Evolutionary conservation across 768 basidiomycete species (phyloP), one percentile per base, ranked within the genome.

Genomic region (Podaxis sp.): DNA sequence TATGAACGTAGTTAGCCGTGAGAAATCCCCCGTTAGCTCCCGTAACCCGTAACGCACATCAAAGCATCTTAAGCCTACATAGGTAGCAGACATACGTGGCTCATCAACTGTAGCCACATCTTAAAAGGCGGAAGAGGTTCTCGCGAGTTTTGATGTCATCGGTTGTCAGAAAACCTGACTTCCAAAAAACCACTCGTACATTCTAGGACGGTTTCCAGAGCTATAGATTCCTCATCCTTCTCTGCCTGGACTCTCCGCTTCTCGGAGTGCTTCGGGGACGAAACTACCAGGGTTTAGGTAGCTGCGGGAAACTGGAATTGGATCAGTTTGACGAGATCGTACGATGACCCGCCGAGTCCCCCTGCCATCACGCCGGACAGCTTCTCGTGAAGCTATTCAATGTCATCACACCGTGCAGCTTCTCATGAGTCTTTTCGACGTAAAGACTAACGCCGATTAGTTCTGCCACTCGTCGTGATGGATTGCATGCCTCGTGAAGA

Each of bases 81-180:
- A 25, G 43, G 33, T 41, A n/a, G 33, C 12, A 13, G 22, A 76
- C 84, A 65, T 68, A 91, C 92, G 82, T 73, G 82, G 78, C 36
- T 80, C 85, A 47, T 90, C 73, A 9, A 94, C 84, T 5, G 81
- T 61, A 25, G 82, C 79, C 85, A 91, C 89, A 71, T 96, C 94
- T 59, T 79, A 82, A 72, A 96, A 95, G 5, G 86, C 89, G 36
- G 94, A 94, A 64, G 95, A 84, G 11, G 87, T 87, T 19, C 81
- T 77, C 15, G 90, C 87, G 41, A 95, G 79, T 90, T 94, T 69
- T n/a, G 49, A 29, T 58, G 60, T 41, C 17, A 49, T 65, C 53
- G 11, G 17, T 40, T 9, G 13, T 49, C 43, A 33, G 37, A 51
- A 33, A 59, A 12, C 7, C 13, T 15, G 50, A 61, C 6, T 43